Conservation (phyloP, 192 early-diverging fungal species). For the Spinellus fusiger region DNA sequence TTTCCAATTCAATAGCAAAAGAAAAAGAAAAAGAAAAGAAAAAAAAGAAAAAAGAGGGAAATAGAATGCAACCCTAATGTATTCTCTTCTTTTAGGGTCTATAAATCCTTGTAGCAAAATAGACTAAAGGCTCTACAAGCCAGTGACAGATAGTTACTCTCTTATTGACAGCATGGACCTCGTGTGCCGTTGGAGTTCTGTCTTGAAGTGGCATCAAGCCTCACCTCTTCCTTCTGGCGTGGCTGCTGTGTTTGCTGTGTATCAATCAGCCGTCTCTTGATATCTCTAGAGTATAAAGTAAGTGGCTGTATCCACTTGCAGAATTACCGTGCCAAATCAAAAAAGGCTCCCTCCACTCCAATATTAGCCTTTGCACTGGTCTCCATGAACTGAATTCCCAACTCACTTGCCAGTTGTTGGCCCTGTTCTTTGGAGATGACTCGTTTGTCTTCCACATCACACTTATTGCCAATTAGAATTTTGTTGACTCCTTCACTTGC, state of each 20-base stretch:
- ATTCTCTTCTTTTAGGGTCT: too few species aligned
- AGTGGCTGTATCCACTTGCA: not conserved
- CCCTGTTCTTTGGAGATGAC: constrained; percentile 94
- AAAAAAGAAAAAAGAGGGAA: not conserved
- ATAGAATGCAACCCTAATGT: not conserved
- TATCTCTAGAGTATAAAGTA: constrained; percentile 58
- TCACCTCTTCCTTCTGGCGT: constrained; percentile 27
- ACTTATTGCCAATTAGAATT: constrained; percentile 99
- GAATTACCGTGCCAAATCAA: constrained; percentile 78
- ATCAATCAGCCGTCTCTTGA: constrained; percentile 98
- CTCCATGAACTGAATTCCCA: constrained; percentile 92
- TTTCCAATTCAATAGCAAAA: not conserved
- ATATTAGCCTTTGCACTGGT: constrained; percentile 99
- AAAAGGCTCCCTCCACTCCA: constrained; percentile 96
- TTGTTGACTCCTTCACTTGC: constrained; percentile 98
- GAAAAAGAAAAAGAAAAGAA: not conserved
- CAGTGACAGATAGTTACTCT: not conserved
- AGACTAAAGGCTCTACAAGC: too few species aligned
- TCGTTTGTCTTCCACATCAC: constrained; percentile 95
- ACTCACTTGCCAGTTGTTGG: constrained; percentile 89
- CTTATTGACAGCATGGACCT: constrained; percentile 16
- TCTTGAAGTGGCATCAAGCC: constrained; percentile 15
- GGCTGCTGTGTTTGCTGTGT: constrained; percentile 51
- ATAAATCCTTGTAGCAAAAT: too few species aligned
- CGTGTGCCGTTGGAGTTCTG: not conserved